A percentile compares a stretch with the other conserved stretches of the same genome.
These are phyloP conservation scores for Chrysophaeum taylorii DNA, from an alignment of 352 stramenopile species.

Conservation along the genomic window DNA sequence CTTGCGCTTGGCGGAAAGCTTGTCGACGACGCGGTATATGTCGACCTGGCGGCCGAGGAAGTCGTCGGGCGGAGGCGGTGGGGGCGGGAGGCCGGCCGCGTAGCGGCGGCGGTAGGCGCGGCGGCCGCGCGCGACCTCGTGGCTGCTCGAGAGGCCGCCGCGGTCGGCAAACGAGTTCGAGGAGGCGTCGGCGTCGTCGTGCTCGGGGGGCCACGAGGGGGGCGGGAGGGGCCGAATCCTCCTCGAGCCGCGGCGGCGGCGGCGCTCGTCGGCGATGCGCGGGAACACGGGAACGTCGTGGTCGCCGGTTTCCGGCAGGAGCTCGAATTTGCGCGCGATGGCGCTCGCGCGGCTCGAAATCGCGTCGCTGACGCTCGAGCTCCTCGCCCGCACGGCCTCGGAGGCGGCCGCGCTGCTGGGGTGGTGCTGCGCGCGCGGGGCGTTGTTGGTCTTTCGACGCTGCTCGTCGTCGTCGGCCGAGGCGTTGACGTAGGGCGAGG, in stretches of 20 bases:
- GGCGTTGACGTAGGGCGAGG: conserved; percentile 42
- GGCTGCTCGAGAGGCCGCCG: conserved; percentile 25
- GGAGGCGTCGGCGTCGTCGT: no score
- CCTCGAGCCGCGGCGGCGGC: conserved; percentile 39
- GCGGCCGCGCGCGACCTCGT: conserved; percentile 2
- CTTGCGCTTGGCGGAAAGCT: conserved; percentile 34
- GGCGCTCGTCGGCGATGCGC: conserved; percentile 33
- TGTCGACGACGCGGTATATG: conserved; percentile 48
- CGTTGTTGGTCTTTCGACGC: background rate
- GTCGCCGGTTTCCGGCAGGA: conserved; percentile 48
- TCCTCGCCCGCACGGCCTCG: conserved; percentile 17
- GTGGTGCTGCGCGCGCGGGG: no score
- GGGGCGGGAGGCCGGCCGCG: conserved; percentile 16
- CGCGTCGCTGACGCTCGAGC: conserved; percentile 40
- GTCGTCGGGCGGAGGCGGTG: conserved; percentile 46
- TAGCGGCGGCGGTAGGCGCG: background rate
- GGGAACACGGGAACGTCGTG: conserved; percentile 47
- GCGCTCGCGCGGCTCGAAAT: no score
- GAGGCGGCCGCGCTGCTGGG: background rate
- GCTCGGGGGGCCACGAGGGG: conserved; percentile 11
- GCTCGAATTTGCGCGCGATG: conserved; percentile 59
- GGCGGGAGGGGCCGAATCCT: conserved; percentile 8
- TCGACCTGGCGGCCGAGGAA: conserved; percentile 56
- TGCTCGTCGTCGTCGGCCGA: background rate
- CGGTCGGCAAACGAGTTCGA: no score